Base-by-base conservation (phyloP, 2,329 filamentous ascomycete genomes). In the Rhynchosporium secalis region DNA sequence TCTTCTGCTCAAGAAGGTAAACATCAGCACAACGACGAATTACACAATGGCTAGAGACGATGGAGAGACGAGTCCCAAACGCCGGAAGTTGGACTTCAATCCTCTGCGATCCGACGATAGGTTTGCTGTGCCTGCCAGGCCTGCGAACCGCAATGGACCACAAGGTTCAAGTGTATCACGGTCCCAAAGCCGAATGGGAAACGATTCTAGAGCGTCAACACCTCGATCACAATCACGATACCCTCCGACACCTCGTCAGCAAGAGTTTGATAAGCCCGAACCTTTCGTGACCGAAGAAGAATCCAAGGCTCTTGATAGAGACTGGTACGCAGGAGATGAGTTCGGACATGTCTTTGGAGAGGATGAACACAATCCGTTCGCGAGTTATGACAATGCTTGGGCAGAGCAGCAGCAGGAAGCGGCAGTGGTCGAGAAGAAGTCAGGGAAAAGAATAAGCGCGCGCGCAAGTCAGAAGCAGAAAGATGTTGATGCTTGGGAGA, bases 401-500 rank as follows among this genome's bases (percentile, higher is more conserved):
- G 92, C 92, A 65, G 81, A 81, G 45, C 78, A 81, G 68, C 87
- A 91, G 73, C 86, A 91, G 72, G 92, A 96, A 75, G 83, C 83
- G 15, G 88, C 86, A 13, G 78, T 92, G 74, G 81, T 86, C 8
- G 91, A 96, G 76, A 95, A 91, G 81, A 95, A 95, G 79, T 82
- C 87, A 4, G 87, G 87, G 84, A 70, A 84, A 81, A 71, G 84
- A 79, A 82, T 89, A 74, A 91, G 86, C 72, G 89, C 89, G 49
- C 84, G 90, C 56, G 87, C 88, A 64, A 82, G 91, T 62, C 92
- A 96, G 76, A 91, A 93, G 70, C 91, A 96, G 75, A 92, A 90
- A 73, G 95, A 99, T 73, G 92, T 95, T 48, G 95, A 99, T 76
- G 94, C 93, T 0, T 99, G 95, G 95, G 96, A 99, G 76, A 95